Conservation (phyloP, 306 rosid genomes). For the Echinosophora koreensis region DNA sequence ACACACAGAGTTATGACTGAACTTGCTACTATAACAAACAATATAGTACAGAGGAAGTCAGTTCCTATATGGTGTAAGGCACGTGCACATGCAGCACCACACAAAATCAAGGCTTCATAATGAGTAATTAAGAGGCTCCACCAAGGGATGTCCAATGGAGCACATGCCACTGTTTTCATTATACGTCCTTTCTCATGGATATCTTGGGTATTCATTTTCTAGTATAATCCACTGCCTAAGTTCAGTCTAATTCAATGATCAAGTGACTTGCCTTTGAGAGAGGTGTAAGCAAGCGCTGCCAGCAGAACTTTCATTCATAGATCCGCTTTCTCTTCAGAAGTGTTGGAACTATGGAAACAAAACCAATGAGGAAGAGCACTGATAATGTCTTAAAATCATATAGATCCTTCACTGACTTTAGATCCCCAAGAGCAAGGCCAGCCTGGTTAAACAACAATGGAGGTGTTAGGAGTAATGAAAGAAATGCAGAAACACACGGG, state of each 20-base stretch:
- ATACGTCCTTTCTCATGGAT: slow-evolving; percentile 36
- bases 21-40: slow-evolving; percentile 41
- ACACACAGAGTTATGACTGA: background rate
- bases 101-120: slow-evolving; percentile 39
- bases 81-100: slow-evolving; percentile 26
- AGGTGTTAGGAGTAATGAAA: slow-evolving; percentile 26
- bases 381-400: slow-evolving; percentile 87
- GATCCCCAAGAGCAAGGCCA: slow-evolving; percentile 98
- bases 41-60: slow-evolving; percentile 43
- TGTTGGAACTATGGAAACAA: slow-evolving; percentile 73
- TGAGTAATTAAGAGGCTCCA: slow-evolving; percentile 40
- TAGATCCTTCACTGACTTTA: slow-evolving; percentile 89
- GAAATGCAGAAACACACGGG: background rate
- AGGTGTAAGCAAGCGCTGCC: slow-evolving; percentile 21
- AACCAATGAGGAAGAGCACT: slow-evolving; percentile 92
- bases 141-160: slow-evolving; percentile 47
- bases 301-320: slow-evolving; percentile 66
- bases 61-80: slow-evolving; percentile 39
- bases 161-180: slow-evolving; percentile 39
- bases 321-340: slow-evolving; percentile 89
- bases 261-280: slow-evolving; percentile 40
- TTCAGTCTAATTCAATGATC: slow-evolving; percentile 32
- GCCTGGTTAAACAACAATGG: slow-evolving; percentile 67
- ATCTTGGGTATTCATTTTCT: slow-evolving; percentile 30
- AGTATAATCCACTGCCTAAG: slow-evolving; percentile 15